phyloP scores from a whole-genome alignment of 1,139 yeast species.

The Pichia sp. region DNA sequence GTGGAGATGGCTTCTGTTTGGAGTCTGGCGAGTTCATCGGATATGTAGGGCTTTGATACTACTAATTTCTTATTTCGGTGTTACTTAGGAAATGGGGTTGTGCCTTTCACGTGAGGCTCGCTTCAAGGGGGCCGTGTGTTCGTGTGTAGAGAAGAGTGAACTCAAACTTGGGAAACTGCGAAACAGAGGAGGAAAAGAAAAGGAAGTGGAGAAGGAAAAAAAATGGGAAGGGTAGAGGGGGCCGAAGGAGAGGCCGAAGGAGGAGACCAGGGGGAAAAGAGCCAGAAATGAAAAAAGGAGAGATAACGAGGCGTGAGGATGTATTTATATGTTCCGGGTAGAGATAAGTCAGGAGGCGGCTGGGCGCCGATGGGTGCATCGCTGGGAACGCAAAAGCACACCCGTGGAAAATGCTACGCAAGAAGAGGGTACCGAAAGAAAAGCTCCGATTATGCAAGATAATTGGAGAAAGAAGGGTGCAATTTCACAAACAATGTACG shows the following conservation, averaged over 20 bases:
- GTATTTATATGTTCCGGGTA: neutral
- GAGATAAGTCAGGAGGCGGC: neutral
- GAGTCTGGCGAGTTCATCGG: neutral
- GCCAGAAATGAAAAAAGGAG: no score
- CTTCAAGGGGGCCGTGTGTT: no score
- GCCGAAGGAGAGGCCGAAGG: neutral
- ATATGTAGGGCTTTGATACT: neutral
- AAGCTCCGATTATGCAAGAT: neutral
- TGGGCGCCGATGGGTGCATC: no score
- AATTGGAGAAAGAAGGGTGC: neutral
- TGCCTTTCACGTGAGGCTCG: no score
- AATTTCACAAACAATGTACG: neutral
- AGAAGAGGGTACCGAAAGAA: neutral
- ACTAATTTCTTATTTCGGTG: no score
- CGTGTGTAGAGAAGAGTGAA: no score
- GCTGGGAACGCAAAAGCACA: neutral
- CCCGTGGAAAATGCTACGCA: neutral
- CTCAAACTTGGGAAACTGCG: no score
- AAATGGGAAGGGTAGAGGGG: neutral
- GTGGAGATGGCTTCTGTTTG: constrained; percentile 42
- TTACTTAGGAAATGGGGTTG: no score
- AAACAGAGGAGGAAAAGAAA: no score
- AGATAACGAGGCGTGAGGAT: neutral
- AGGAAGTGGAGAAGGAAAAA: neutral
- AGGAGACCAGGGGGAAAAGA: neutral